Evolutionary conservation across 441 rosid genomes (phyloP).

Genomic region (Pelargonium myrrhifolium): DNA sequence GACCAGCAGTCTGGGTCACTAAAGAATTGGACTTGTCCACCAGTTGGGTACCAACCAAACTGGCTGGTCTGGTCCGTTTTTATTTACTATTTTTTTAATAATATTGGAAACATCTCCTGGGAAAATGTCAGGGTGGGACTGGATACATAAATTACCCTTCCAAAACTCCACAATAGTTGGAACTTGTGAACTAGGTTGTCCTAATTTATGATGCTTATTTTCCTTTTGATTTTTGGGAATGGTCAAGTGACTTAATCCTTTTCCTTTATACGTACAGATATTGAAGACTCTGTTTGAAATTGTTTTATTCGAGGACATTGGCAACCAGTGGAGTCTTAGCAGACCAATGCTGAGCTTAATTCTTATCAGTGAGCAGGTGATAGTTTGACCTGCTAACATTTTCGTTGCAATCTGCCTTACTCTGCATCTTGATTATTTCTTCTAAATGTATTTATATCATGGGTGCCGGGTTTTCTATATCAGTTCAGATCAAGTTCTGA

Average conservation of each 20-base stretch:
- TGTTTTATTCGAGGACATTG: conserved; percentile 92
- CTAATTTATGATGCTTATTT: neutral
- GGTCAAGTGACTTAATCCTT: neutral
- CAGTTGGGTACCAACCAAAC: no score
- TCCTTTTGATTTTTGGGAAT: neutral
- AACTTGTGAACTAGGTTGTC: neutral
- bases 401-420: neutral
- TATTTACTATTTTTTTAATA: no score
- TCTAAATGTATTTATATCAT: neutral
- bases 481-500: neutral
- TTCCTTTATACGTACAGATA: conserved; percentile 45
- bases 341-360: conserved; percentile 95
- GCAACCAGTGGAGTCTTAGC: conserved; percentile 99
- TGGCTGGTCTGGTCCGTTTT: no score
- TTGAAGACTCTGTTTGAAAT: conserved; percentile 91
- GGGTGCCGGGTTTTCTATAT: neutral
- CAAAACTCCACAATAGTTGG: neutral
- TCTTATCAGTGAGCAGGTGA: conserved; percentile 86
- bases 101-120: neutral
- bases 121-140: neutral
- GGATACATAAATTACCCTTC: neutral
- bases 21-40: no score
- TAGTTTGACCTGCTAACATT: neutral
- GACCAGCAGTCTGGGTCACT: no score
- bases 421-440: neutral